Evolutionary conservation across 441 rosid genomes (phyloP).

Genomic region (Sinapis alba): DNA sequence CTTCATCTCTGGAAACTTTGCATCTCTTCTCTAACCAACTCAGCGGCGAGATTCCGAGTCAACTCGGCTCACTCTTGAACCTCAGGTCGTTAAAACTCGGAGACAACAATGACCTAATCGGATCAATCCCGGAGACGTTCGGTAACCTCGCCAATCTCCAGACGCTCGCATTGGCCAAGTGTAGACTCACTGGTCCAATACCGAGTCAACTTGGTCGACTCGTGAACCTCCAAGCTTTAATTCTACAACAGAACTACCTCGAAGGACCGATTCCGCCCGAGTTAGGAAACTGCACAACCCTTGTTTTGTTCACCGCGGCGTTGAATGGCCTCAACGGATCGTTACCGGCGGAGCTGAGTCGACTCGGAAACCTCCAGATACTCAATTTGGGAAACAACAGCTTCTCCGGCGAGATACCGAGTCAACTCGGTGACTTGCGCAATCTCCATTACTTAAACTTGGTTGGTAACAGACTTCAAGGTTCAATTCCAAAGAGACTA

Average conservation of each 20-base stretch:
- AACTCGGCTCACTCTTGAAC: conserved; percentile 61
- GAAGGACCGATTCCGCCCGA: conserved; percentile 67
- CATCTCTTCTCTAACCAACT: conserved; percentile 69
- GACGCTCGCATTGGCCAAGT: conserved; percentile 61
- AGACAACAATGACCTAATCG: conserved; percentile 63
- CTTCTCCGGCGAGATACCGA: conserved; percentile 66
- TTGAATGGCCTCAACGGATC: conserved; percentile 73
- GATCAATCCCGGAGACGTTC: conserved; percentile 56
- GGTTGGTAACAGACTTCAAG: conserved; percentile 58
- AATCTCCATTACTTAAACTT: conserved; percentile 64
- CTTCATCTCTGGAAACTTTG: conserved; percentile 57
- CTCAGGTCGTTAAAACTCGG: conserved; percentile 75
- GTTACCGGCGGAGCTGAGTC: conserved; percentile 61
- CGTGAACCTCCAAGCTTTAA: conserved; percentile 53
- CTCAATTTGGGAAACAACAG: conserved; percentile 81
- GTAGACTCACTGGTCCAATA: conserved; percentile 74
- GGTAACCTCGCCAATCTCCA: conserved; percentile 67
- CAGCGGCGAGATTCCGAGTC: conserved; percentile 68
- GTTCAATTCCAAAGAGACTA: conserved; percentile 62
- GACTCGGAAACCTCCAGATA: conserved; percentile 52
- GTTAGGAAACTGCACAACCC: conserved; percentile 52
- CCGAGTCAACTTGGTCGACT: conserved; percentile 70
- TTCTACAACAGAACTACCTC: conserved; percentile 60
- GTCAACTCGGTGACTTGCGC: conserved; percentile 58
- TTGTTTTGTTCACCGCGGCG: conserved; percentile 58